Evolutionary conservation across 306 rosid genomes (phyloP), one percentile per base, ranked within the genome.

Genomic region (Abrus precatorius): DNA sequence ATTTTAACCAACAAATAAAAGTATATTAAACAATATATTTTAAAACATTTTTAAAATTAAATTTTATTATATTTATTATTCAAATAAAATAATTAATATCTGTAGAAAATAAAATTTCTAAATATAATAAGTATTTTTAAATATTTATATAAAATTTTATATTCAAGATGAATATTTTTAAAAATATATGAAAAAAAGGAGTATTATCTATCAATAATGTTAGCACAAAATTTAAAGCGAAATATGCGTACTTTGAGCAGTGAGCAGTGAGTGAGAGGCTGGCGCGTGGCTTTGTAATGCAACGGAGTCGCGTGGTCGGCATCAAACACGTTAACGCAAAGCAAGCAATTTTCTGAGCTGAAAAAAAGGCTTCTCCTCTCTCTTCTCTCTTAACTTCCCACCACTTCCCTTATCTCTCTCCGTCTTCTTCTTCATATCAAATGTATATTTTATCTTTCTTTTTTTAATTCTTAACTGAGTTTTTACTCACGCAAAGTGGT

Each of bases 391-490:
- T 36, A 36, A 67, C 20, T 30, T 3, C 54, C 41, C 9, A 43
- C 72, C 28, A 61, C 3, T 36, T 67, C 9, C 40, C 47, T 74
- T 68, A 67, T 41, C 75, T 62, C 52, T 69, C 52, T 28, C 66
- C 3, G 53, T 59, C 78, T 40, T 69, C 84, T 30, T 72, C 82
- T 76, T 85, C 32, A 34, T 12, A 85, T 72, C 88, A 88, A 88
- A 92, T 89, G 92, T 86, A 83, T 87, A 89, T 79, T 85, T 82
- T 72, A 38, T 61, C 36, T 74, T 73, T 59, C 45, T 70, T 54
- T 81, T 78, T 77, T 52, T 49, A 72, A 30, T 75, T 20, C 76
- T 36, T 29, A 3, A 11, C 81, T 20, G 53, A 47, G 29, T 60
- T 81, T 63, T 34, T 59, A 68, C 84, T 74, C 61, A 28, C 83